A percentile compares a stretch with the other conserved stretches of the same genome.
These are phyloP conservation scores for Acacia confusa DNA, from an alignment of 306 rosid genomes.

Conservation along the genomic window DNA sequence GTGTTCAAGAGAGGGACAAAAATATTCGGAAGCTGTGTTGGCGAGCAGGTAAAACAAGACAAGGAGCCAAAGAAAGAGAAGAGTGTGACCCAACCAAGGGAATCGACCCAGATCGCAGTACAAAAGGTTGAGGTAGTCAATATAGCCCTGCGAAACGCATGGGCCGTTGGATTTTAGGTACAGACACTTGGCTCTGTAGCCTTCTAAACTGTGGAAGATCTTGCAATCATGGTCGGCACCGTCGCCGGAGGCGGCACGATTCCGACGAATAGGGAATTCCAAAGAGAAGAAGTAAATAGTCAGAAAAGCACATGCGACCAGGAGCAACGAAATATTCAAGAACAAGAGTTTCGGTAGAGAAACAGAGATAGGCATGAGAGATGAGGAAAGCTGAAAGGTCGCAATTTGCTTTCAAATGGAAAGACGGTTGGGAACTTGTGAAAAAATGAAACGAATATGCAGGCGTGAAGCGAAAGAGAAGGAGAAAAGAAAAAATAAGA, in stretches of 20 bases:
- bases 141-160: slow-evolving; percentile 44
- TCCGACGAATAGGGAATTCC: slow-evolving; percentile 26
- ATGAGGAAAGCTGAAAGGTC: slow-evolving; percentile 9
- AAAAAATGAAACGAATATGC: slow-evolving; percentile 18
- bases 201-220: slow-evolving; percentile 27
- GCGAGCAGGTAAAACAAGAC: slow-evolving; percentile 43
- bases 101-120: slow-evolving; percentile 41
- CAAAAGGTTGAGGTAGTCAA: slow-evolving; percentile 45
- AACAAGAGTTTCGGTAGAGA: slow-evolving; percentile 32
- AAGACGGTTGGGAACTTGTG: slow-evolving; percentile 21
- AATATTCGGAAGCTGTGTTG: slow-evolving; percentile 44
- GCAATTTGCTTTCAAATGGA: not conserved
- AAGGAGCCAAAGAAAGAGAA: slow-evolving; percentile 41
- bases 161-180: slow-evolving; percentile 39
- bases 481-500: not conserved
- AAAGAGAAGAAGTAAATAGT: slow-evolving; percentile 32
- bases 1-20: slow-evolving; percentile 49
- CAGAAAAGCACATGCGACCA: slow-evolving; percentile 33
- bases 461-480: not conserved
- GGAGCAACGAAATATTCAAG: slow-evolving; percentile 47
- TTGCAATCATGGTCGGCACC: slow-evolving; percentile 34
- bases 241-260: not conserved
- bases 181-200: slow-evolving; percentile 38
- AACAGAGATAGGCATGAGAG: slow-evolving; percentile 22
- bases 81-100: slow-evolving; percentile 37